Evolutionary conservation across 805 yeast genomes (phyloP).

Genomic region (Candida manassasensis): DNA sequence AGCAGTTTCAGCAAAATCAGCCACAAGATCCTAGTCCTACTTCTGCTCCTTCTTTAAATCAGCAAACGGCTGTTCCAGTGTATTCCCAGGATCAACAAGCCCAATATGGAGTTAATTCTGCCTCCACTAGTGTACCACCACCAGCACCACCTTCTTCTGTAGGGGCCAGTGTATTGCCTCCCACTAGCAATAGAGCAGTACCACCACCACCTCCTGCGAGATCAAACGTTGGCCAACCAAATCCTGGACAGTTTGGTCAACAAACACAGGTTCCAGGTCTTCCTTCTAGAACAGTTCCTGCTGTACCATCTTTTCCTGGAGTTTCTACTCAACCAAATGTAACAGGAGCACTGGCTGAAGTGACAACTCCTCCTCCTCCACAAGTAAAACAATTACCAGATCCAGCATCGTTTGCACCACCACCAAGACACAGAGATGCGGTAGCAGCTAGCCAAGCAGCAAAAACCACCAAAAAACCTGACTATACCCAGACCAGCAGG

Average conservation of each 20-base stretch:
- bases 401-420: conserved; percentile 36
- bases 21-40: conserved; percentile 6
- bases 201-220: conserved; percentile 6
- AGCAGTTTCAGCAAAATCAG: conserved; percentile 6
- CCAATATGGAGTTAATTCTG: conserved; percentile 7
- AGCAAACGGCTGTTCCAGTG: conserved; percentile 1
- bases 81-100: conserved; percentile 4
- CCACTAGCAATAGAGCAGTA: conserved; percentile 5
- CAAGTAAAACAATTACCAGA: conserved; percentile 29
- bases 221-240: no score
- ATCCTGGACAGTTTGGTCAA: no score
- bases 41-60: conserved; percentile 4
- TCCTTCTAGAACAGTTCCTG: neutral
- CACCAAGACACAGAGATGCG: conserved; percentile 33
- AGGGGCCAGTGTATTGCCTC: no score
- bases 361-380: conserved; percentile 1
- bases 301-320: conserved; percentile 2
- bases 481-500: conserved; percentile 2
- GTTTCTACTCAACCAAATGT: conserved; percentile 1
- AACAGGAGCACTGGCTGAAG: neutral
- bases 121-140: conserved; percentile 8
- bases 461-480: conserved; percentile 4
- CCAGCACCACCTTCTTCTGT: conserved; percentile 5
- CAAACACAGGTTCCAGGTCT: no score
- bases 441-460: conserved; percentile 10